Base-by-base conservation (phyloP, 2,329 filamentous ascomycete genomes). In the Colletotrichum lindemuthianum region DNA sequence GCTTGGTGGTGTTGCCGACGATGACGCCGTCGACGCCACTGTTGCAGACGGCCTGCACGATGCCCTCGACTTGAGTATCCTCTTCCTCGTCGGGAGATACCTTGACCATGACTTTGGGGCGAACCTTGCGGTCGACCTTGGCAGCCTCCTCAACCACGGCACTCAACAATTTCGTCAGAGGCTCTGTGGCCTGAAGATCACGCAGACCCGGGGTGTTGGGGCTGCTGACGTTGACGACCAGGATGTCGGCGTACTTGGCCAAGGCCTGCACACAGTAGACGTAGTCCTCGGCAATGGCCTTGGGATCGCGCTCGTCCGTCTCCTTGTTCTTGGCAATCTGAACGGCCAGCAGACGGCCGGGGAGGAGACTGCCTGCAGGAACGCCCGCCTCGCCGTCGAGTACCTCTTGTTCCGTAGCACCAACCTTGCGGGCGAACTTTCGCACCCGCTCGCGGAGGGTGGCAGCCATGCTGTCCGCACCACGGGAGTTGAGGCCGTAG, bases 211-310 rank as follows among this genome's bases (percentile, higher is more conserved):
- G 95, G 0, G 95, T 98, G 79, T 99, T 99, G 32, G 96, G 96
- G 71, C 92, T 96, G 73, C 93, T 97, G 53, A 99, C 96, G 72
- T 99, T 99, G 73, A 99, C 96, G 8, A 98, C 95, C n/a, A 99
- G 81, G 40, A 99, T 91, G 72, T 99, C 96, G 10, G 96, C 93
- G 74, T 97, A 99, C 54, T 86, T 90, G 4, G 91, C 96, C 41
- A 99, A 81, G 49, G 89, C 85, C 59, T 91, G 84, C 4, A 97
- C 94, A 72, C 95, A 97, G 76, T 91, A 92, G n/a, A 96, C 91
- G 74, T 98, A 97, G 74, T 90, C 88, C 71, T 90, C 87, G 32
- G 86, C 84, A 54, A 98, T 90, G 37, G 93, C 94, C 45, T 90
- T 86, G 65, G 97, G 90, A 73, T 98, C 92, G 51, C 84, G 84